A percentile compares a stretch with the other conserved stretches of the same genome.
phyloP scores from a whole-genome alignment of 441 rosid genomes.

The Biscutella laevigata region DNA sequence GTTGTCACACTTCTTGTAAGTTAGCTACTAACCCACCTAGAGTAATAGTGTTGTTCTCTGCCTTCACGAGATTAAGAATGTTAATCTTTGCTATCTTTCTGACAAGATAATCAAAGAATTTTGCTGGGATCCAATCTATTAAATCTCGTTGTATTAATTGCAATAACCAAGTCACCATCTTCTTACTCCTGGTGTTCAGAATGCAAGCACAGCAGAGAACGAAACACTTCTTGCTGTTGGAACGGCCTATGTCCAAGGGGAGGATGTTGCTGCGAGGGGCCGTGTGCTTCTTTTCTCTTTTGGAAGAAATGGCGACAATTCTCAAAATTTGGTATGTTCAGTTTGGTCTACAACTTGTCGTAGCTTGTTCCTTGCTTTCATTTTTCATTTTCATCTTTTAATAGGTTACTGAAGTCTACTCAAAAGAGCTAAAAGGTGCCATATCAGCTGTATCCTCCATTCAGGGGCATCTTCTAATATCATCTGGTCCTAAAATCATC shows the following conservation, averaged over 20 bases:
- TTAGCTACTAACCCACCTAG: slow-evolving; percentile 24
- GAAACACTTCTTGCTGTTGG: slow-evolving; percentile 88
- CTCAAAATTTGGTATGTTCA: slow-evolving; percentile 57
- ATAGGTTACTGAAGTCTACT: slow-evolving; percentile 88
- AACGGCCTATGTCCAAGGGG: slow-evolving; percentile 98
- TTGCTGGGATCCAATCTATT: not conserved
- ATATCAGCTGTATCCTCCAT: slow-evolving; percentile 97
- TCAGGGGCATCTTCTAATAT: slow-evolving; percentile 92
- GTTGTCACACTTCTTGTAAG: slow-evolving; percentile 86
- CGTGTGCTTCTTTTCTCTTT: slow-evolving; percentile 82
- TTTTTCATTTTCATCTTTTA: slow-evolving; percentile 7
- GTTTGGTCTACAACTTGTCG: slow-evolving; percentile 7
- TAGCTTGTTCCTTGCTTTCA: slow-evolving; percentile 7
- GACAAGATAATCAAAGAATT: not conserved
- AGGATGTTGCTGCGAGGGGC: slow-evolving; percentile 99
- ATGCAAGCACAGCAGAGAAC: slow-evolving; percentile 70
- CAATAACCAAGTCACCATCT: slow-evolving; percentile 14
- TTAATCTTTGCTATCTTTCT: slow-evolving; percentile 9
- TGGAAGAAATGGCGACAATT: slow-evolving; percentile 52
- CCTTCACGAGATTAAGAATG: not conserved
- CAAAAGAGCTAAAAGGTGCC: slow-evolving; percentile 96
- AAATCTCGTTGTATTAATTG: not conserved
- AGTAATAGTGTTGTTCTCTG: slow-evolving; percentile 8
- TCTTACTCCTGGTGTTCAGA: slow-evolving; percentile 43
- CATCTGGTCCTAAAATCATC: slow-evolving; percentile 96